phyloP scores from a whole-genome alignment of 2,329 filamentous ascomycete genomes.

The Fusarium sp. region DNA sequence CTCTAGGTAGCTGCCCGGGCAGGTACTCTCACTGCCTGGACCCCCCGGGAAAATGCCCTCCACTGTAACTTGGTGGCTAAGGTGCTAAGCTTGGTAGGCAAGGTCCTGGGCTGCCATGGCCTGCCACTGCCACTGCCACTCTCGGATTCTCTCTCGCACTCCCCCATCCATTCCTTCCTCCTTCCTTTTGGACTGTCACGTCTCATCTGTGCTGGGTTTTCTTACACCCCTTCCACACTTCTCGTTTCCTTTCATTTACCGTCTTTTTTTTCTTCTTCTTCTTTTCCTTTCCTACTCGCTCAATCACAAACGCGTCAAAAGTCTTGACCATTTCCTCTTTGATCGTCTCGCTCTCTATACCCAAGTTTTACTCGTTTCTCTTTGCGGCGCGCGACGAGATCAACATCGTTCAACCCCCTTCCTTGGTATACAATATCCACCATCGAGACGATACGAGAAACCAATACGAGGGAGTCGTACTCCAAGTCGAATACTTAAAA shows the following conservation, averaged over 20 bases:
- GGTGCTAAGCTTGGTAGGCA: neutral
- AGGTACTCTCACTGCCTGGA: slow-evolving; percentile 1
- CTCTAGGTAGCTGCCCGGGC: neutral
- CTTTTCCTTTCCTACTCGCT: neutral
- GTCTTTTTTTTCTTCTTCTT: slow-evolving; percentile 20
- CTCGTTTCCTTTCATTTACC: slow-evolving; percentile 14
- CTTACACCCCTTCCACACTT: slow-evolving; percentile 12
- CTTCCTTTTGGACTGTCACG: slow-evolving; percentile 11
- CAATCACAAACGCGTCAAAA: slow-evolving; percentile 2
- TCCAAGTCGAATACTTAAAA: slow-evolving; percentile 16
- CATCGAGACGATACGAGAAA: slow-evolving; percentile 19
- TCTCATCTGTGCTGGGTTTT: slow-evolving; percentile 29
- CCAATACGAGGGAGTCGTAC: slow-evolving; percentile 4
- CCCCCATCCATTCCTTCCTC: slow-evolving; percentile 19
- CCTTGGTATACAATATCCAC: slow-evolving; percentile 15
- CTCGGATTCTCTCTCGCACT: slow-evolving; percentile 25
- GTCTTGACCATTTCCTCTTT: slow-evolving; percentile 18
- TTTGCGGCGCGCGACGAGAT: slow-evolving; percentile 45
- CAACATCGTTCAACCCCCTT: slow-evolving; percentile 10
- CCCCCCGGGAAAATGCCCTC: neutral
- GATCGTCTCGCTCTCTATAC: slow-evolving; percentile 10
- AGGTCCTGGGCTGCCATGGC: neutral
- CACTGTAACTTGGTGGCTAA: slow-evolving; percentile 26
- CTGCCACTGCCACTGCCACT: slow-evolving; percentile 16
- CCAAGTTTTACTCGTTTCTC: slow-evolving; percentile 31